A percentile compares a stretch with the other conserved stretches of the same genome.
phyloP scores from a whole-genome alignment of 2,329 filamentous ascomycete species.

The Trichoderma koningiopsis region DNA sequence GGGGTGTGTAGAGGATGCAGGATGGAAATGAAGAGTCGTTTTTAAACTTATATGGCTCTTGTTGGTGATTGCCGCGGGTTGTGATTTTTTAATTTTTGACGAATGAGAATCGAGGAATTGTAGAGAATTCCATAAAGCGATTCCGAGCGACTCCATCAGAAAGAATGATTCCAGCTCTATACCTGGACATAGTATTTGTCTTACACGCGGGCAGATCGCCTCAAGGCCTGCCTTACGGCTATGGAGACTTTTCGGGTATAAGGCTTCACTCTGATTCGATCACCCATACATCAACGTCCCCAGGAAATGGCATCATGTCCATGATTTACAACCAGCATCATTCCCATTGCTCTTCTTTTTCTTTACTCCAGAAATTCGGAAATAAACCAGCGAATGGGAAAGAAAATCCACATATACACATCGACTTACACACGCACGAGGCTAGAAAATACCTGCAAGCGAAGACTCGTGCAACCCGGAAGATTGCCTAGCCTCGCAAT shows the following conservation, averaged over 20 bases:
- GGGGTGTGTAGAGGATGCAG: constrained; percentile 7
- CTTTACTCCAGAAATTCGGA: not conserved
- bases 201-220: not conserved
- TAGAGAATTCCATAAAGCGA: not conserved
- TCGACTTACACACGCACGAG: not conserved
- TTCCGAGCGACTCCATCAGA: not conserved
- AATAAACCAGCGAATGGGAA: not conserved
- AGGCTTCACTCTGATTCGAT: not conserved
- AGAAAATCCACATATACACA: not conserved
- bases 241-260: not conserved
- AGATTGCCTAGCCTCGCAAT: constrained; percentile 23
- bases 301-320: not conserved
- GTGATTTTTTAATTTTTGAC: not conserved
- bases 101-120: not conserved
- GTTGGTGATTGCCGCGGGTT: not conserved
- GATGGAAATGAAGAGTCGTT: not conserved
- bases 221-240: not conserved
- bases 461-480: not conserved
- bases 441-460: not conserved
- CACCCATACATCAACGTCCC: not conserved
- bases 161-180: not conserved
- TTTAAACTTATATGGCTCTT: not conserved
- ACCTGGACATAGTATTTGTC: not conserved
- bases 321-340: not conserved
- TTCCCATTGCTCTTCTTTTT: not conserved